These are phyloP conservation scores for Pleurozium schreberi DNA, from an alignment of 225 moss, liverwort and hornwort genomes.

Conservation along the genomic window DNA sequence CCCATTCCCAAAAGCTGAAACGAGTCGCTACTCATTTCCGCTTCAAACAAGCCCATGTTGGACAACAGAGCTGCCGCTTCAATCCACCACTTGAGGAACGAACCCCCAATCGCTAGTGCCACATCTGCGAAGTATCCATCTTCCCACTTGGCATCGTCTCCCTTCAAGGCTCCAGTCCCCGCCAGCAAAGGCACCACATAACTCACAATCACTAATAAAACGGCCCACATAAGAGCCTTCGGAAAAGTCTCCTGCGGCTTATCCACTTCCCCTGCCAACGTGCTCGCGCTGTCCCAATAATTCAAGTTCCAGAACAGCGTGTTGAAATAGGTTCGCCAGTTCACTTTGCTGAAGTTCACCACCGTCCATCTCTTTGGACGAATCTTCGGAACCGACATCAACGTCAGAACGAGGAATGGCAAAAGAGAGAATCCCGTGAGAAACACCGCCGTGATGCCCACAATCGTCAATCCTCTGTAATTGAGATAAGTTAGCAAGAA, in stretches of 20 bases:
- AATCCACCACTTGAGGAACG: conserved; percentile 79
- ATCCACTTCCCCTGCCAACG: conserved; percentile 94
- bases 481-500: conserved; percentile 42
- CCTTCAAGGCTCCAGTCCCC: conserved; percentile 58
- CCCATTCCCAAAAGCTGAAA: conserved; percentile 91
- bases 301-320: conserved; percentile 68
- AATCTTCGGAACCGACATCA: conserved; percentile 38
- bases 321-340: conserved; percentile 55
- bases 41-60: conserved; percentile 93
- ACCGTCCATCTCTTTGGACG: conserved; percentile 35
- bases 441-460: conserved; percentile 47
- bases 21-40: conserved; percentile 96
- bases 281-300: conserved; percentile 76
- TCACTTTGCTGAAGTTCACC: conserved; percentile 15
- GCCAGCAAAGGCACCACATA: conserved; percentile 84
- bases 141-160: conserved; percentile 49
- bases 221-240: conserved; percentile 59
- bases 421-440: conserved; percentile 51
- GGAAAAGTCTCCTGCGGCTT: conserved; percentile 77
- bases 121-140: conserved; percentile 95
- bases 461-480: conserved; percentile 59
- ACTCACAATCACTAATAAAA: conserved; percentile 62
- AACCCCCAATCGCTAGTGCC: conserved; percentile 64
- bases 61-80: conserved; percentile 73
- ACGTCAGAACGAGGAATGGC: conserved; percentile 32